Conservation (phyloP, 208 protist species). For the Acanthamoeba healyi region DNA sequence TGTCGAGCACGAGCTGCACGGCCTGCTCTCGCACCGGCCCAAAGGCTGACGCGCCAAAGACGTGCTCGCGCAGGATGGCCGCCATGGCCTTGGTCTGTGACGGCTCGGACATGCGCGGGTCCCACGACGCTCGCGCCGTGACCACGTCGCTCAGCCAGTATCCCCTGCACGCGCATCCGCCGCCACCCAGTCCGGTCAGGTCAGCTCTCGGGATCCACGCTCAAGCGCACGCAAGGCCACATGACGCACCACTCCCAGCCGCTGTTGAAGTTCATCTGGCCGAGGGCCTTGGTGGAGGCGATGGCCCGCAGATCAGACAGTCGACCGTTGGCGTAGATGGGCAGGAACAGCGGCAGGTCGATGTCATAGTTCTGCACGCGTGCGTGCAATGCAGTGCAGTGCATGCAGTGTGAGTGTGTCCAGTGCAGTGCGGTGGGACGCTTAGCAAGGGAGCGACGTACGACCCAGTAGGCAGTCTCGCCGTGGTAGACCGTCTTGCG, state of each 20-base stretch:
- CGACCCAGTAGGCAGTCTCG: slow-evolving; percentile 79
- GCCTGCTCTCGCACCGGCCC: not conserved
- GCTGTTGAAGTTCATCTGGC: slow-evolving; percentile 79
- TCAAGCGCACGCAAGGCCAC: no score
- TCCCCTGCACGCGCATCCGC: not conserved
- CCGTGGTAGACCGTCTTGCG: slow-evolving; percentile 73
- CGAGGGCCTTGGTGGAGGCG: slow-evolving; percentile 4
- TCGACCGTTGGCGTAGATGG: slow-evolving; percentile 42
- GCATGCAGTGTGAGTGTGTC: not conserved
- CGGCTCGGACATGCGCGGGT: slow-evolving; percentile 42
- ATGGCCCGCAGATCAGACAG: slow-evolving; percentile 74
- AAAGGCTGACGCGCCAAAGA: not conserved
- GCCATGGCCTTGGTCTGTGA: not conserved
- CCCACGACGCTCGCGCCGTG: slow-evolving; percentile 19
- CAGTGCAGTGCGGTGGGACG: not conserved
- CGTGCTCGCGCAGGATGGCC: not conserved
- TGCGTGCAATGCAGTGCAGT: not conserved
- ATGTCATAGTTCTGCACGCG: slow-evolving; percentile 75
- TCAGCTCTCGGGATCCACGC: no score
- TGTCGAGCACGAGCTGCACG: slow-evolving; percentile 6
- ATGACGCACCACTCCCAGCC: slow-evolving; percentile 75
- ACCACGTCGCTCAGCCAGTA: slow-evolving; percentile 75
- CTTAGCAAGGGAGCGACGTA: not conserved
- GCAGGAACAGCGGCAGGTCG: slow-evolving; percentile 77
- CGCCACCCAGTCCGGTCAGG: no score